Conservation (phyloP, 495 filamentous ascomycete genomes). For the Penicillium soppii region DNA sequence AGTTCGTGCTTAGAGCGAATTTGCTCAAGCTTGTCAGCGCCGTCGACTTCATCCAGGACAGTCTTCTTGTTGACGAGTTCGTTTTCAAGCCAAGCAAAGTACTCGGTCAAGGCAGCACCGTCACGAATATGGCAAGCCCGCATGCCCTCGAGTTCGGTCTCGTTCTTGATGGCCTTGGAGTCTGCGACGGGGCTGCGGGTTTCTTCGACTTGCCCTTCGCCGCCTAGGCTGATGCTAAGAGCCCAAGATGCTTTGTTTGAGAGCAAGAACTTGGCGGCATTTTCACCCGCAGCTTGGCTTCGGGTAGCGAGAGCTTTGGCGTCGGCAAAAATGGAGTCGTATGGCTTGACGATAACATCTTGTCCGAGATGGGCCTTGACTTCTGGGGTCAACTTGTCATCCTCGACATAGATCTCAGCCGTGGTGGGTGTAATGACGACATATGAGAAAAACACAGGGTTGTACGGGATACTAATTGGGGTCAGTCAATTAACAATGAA, state of each 20-base stretch:
- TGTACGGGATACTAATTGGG: conserved; percentile 79
- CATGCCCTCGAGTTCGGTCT: conserved; percentile 89
- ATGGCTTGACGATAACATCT: conserved; percentile 77
- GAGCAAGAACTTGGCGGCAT: conserved; percentile 69
- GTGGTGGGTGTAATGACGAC: conserved; percentile 80
- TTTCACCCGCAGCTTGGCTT: conserved; percentile 35
- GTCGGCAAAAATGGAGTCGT: conserved; percentile 80
- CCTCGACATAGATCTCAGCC: conserved; percentile 83
- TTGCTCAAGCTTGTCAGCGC: conserved; percentile 84
- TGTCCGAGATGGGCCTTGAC: conserved; percentile 68
- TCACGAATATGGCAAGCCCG: conserved; percentile 90
- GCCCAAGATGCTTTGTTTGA: conserved; percentile 95
- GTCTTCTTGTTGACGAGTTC: conserved; percentile 72
- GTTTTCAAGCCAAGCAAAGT: conserved; percentile 96
- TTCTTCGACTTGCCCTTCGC: conserved; percentile 85
- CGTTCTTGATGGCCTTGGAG: conserved; percentile 97
- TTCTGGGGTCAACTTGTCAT: conserved; percentile 69
- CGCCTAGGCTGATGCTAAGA: conserved; percentile 80
- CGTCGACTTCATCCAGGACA: conserved; percentile 82
- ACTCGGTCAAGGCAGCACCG: conserved; percentile 87
- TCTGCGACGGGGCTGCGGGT: conserved; percentile 85
- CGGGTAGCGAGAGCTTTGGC: conserved; percentile 56
- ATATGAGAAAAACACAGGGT: conserved; percentile 98
- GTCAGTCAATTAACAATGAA: conserved; percentile 7
- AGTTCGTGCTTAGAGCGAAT: conserved; percentile 76